Evolutionary conservation across 2,329 filamentous ascomycete species (phyloP), one percentile per base, ranked within the genome.

Genomic region (Torrubiellomyces zombiae): DNA sequence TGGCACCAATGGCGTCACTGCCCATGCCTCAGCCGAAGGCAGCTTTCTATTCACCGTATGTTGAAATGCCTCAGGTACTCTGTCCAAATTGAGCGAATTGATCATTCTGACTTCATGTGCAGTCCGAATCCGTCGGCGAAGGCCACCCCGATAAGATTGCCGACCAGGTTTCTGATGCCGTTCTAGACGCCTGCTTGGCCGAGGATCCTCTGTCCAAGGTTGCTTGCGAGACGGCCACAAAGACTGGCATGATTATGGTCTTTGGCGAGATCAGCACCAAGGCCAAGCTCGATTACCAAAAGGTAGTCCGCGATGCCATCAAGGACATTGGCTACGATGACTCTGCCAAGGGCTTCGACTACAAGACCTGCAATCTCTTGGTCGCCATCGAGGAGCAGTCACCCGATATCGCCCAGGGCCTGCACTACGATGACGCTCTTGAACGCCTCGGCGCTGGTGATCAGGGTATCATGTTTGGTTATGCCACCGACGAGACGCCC

Each of bases 391-490:
- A 98, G 75, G 74, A 98, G 65, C 89, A 98, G 64, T 95, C 86
- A 32, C 80, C 86, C 48, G 89, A 98, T 59, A 98, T 98, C 50
- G 89, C 89, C 43, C 89, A 95, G 65, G 89, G 89, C 69, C 81
- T 98, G 29, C 82, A 95, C 69, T 92, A 92, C 58, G 89, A 98
- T 40, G 71, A 94, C 67, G 83, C 82, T 41, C 77, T 98, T 24
- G 89, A 98, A 74, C 76, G 92, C 63, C 76, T 98, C 38, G 89
- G 89, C 59, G 89, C 89, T 36, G 89, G 89, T 77, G 89, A 98
- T 62, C 89, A 98, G 69, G 89, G 89, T 68, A 94, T 98, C 69
- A 98, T 98, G 89, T 98, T 98, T 60, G 89, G 89, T 47, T 98
- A 98, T 70, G 89, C 89, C 56, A 93, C 89, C 47, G 89, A 98